phyloP scores from a whole-genome alignment of 1,284 basidiomycete species.

The Afroboletus lepidellus region DNA sequence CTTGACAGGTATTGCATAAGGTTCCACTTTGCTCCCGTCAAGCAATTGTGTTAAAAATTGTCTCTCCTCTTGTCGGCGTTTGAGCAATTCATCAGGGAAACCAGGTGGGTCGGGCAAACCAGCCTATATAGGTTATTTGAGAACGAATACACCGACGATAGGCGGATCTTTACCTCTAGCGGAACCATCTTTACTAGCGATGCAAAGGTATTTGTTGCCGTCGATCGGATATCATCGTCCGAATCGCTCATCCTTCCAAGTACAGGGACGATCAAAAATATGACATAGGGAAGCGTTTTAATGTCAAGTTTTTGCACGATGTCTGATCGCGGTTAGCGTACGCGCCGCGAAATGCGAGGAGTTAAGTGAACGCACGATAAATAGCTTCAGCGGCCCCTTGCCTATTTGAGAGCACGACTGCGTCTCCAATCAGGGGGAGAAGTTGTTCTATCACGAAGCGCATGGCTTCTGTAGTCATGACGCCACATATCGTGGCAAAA shows the following conservation, averaged over 20 bases:
- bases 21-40: constrained; percentile 92
- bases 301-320: constrained; percentile 91
- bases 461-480: constrained; percentile 87
- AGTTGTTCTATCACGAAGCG: constrained; percentile 82
- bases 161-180: constrained; percentile 66
- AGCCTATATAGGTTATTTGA: constrained; percentile 55
- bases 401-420: constrained; percentile 72
- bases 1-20: constrained; percentile 83
- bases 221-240: constrained; percentile 88
- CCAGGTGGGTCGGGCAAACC: constrained; percentile 94
- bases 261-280: constrained; percentile 95
- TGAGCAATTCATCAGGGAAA: constrained; percentile 89
- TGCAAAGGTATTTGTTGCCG: constrained; percentile 96
- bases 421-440: constrained; percentile 85
- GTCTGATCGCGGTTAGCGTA: constrained; percentile 48
- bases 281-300: constrained; percentile 94
- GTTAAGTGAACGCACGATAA: constrained; percentile 66
- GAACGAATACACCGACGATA: background rate
- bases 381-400: constrained; percentile 91
- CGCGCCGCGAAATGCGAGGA: background rate
- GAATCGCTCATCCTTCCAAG: constrained; percentile 97
- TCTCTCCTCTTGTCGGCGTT: constrained; percentile 84
- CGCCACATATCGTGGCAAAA: constrained; percentile 85
- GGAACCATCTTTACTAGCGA: constrained; percentile 99
- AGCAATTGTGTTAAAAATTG: constrained; percentile 93